phyloP scores from a whole-genome alignment of 2,329 filamentous ascomycete genomes.

The Periglandula ipomoeae region DNA sequence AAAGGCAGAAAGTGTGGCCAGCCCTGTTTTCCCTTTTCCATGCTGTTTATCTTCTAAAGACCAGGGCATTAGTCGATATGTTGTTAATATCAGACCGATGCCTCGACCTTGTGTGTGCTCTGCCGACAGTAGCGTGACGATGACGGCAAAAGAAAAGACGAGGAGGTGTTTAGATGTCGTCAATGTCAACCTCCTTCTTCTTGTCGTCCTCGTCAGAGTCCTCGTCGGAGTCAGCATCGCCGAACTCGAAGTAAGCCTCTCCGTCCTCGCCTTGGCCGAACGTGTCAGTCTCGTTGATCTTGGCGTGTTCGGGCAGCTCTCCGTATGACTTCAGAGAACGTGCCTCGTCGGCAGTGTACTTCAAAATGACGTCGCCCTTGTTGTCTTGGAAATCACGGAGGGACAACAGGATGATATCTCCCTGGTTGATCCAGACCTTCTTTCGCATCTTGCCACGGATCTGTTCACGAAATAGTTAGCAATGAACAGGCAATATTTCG shows the following conservation, averaged over 20 bases:
- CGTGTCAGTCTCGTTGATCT: slow-evolving; percentile 99
- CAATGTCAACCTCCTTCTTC: slow-evolving; percentile 80
- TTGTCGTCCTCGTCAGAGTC: slow-evolving; percentile 47
- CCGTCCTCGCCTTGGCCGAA: slow-evolving; percentile 87
- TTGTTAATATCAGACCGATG: background rate
- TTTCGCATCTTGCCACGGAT: slow-evolving; percentile 91
- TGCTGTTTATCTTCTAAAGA: slow-evolving; percentile 1
- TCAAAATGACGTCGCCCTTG: slow-evolving; percentile 94
- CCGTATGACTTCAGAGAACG: slow-evolving; percentile 93
- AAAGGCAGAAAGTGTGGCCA: slow-evolving; percentile 6
- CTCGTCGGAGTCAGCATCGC: slow-evolving; percentile 67
- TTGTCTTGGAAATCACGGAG: slow-evolving; percentile 90
- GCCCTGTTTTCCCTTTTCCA: slow-evolving; percentile 2
- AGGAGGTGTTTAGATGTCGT: slow-evolving; percentile 66
- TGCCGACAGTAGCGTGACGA: background rate
- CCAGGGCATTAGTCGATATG: background rate
- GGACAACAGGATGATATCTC: slow-evolving; percentile 82
- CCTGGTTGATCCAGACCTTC: slow-evolving; percentile 99
- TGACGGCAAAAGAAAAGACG: background rate
- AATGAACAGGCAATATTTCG: no score
- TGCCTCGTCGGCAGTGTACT: slow-evolving; percentile 94
- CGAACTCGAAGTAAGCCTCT: slow-evolving; percentile 97
- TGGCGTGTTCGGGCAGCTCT: slow-evolving; percentile 91
- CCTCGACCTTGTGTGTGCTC: background rate
- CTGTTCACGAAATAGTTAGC: slow-evolving; percentile 12